Evolutionary conservation across 768 basidiomycete genomes (phyloP).

Genomic region (Boletus vermiculosoides): DNA sequence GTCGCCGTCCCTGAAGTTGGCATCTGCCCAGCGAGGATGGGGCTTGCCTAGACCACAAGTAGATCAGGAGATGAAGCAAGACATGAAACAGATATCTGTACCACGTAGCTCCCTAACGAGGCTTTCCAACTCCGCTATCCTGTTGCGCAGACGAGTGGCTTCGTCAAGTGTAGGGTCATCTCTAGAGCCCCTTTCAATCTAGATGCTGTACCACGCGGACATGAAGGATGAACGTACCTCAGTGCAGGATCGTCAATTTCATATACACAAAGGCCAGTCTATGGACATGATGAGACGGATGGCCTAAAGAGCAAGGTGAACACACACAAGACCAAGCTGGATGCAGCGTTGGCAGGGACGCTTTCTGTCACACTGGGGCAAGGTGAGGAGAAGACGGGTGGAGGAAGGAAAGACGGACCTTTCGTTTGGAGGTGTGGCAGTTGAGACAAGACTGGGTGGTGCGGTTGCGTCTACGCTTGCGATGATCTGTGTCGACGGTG

Average conservation of each 20-base stretch:
- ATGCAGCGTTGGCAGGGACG: slow-evolving; percentile 90
- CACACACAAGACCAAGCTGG: slow-evolving; percentile 74
- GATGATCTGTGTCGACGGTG: slow-evolving; percentile 67
- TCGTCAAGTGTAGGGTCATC: slow-evolving; percentile 89
- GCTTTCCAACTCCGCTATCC: slow-evolving; percentile 91
- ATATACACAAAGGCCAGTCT: slow-evolving; percentile 95
- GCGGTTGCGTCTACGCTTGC: slow-evolving; percentile 86
- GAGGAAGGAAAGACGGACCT: slow-evolving; percentile 47
- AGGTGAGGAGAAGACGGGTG: slow-evolving; percentile 6
- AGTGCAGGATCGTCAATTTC: slow-evolving; percentile 89
- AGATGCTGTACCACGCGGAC: neutral
- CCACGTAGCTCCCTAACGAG: slow-evolving; percentile 86
- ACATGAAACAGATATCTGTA: slow-evolving; percentile 32
- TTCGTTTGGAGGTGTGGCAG: slow-evolving; percentile 93
- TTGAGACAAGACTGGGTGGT: slow-evolving; percentile 86
- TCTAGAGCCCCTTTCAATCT: slow-evolving; percentile 37
- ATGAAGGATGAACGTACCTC: slow-evolving; percentile 43
- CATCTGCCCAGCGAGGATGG: slow-evolving; percentile 84
- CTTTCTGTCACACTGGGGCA: slow-evolving; percentile 75
- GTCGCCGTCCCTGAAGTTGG: slow-evolving; percentile 75
- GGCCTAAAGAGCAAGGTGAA: neutral
- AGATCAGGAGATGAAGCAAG: slow-evolving; percentile 9
- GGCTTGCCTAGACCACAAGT: slow-evolving; percentile 60
- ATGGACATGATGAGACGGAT: slow-evolving; percentile 5
- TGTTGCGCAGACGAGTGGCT: slow-evolving; percentile 76